A percentile compares a stretch with the other conserved stretches of the same genome.
These are phyloP conservation scores for Starmerella khaoyaiensis DNA, from an alignment of 805 yeast species.

Conservation along the genomic window DNA sequence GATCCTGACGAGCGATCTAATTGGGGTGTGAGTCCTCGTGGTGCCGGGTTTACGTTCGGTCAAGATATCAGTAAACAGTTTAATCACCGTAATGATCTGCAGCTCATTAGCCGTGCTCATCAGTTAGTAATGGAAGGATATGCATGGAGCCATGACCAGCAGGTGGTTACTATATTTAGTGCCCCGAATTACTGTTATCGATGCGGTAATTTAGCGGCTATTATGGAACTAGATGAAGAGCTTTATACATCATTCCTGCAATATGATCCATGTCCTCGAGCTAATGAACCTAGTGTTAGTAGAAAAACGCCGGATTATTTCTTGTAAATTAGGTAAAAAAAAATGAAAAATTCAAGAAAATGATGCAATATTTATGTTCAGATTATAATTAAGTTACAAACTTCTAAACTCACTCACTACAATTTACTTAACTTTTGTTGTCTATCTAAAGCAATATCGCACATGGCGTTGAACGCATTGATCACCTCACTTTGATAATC, in stretches of 20 bases:
- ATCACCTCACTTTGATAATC: conserved; percentile 42
- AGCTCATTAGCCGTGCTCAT: conserved; percentile 88
- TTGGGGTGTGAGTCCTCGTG: conserved; percentile 97
- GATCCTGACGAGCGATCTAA: conserved; percentile 97
- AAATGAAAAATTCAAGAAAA: background rate
- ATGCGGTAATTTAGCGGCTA: conserved; percentile 97
- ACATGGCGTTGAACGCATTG: conserved; percentile 76
- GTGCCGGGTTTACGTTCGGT: conserved; percentile 98
- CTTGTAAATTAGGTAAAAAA: conserved; percentile 20
- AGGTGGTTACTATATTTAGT: conserved; percentile 83
- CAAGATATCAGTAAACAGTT: conserved; percentile 92
- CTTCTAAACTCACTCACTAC: background rate
- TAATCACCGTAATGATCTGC: conserved; percentile 80
- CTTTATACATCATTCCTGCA: conserved; percentile 75
- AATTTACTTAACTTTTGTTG: conserved; percentile 25
- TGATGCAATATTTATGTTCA: background rate
- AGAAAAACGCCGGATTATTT: conserved; percentile 96
- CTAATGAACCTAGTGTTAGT: conserved; percentile 95
- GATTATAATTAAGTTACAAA: background rate
- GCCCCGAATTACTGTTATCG: conserved; percentile 96
- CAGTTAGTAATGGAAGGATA: conserved; percentile 97
- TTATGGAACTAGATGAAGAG: conserved; percentile 94
- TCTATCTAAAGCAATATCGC: conserved; percentile 78
- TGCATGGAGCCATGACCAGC: conserved; percentile 88
- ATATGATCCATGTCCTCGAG: conserved; percentile 92